Evolutionary conservation across 768 basidiomycete genomes (phyloP).

Genomic region (Lactarius sanguifluus): DNA sequence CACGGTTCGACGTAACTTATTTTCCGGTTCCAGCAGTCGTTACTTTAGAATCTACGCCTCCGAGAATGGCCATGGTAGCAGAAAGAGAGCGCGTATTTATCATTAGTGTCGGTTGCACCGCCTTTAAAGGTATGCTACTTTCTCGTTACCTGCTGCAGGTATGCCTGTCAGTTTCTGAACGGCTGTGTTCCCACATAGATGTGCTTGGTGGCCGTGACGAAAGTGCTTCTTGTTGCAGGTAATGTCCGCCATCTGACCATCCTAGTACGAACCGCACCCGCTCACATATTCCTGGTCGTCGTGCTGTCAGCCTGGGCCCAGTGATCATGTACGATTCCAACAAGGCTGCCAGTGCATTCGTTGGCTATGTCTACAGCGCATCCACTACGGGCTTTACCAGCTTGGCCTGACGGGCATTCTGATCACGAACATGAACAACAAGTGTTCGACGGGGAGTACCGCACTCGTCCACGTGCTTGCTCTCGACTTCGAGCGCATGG

Average conservation of each 20-base stretch:
- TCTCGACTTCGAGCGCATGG: constrained; percentile 86
- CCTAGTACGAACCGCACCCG: background rate
- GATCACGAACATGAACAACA: constrained; percentile 85
- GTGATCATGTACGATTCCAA: constrained; percentile 82
- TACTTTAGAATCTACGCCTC: no score
- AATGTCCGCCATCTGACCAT: constrained; percentile 15
- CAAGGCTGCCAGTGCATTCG: constrained; percentile 73
- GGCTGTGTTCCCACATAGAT: constrained; percentile 57
- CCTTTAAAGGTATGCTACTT: constrained; percentile 60
- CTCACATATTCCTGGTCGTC: background rate
- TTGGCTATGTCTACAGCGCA: constrained; percentile 77
- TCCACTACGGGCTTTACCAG: constrained; percentile 77
- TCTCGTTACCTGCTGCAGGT: background rate
- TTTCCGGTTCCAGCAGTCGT: no score
- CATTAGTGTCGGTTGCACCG: constrained; percentile 72
- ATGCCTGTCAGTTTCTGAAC: background rate
- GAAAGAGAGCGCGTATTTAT: constrained; percentile 45
- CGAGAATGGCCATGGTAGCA: constrained; percentile 10
- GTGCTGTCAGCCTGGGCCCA: constrained; percentile 35
- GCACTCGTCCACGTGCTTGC: constrained; percentile 78
- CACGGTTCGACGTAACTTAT: no score
- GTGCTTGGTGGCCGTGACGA: constrained; percentile 84
- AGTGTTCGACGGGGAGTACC: constrained; percentile 79
- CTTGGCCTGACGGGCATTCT: constrained; percentile 83
- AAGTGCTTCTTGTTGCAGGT: constrained; percentile 85